These are phyloP conservation scores for Aeschynomene evenia DNA, from an alignment of 306 rosid species.

Conservation along the genomic window DNA sequence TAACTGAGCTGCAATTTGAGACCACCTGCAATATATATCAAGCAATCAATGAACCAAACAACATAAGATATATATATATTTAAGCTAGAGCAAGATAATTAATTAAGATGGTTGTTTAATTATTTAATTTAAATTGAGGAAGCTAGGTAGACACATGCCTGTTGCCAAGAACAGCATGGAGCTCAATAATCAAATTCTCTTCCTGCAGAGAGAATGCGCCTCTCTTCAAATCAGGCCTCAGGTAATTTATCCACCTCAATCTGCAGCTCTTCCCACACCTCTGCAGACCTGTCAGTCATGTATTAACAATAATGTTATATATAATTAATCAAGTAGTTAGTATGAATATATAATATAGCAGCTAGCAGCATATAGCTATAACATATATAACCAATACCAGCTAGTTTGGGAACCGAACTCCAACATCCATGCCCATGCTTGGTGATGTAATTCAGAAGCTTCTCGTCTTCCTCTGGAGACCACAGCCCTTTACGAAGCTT, in stretches of 20 bases:
- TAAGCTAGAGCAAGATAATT: neutral
- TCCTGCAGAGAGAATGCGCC: slow-evolving; percentile 91
- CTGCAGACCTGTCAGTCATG: slow-evolving; percentile 76
- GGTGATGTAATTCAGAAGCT: slow-evolving; percentile 82
- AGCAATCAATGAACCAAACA: neutral
- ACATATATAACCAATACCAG: slow-evolving; percentile 65
- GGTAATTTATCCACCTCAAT: slow-evolving; percentile 91
- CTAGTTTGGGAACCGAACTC: slow-evolving; percentile 95
- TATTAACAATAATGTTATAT: no score
- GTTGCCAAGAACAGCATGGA: slow-evolving; percentile 87
- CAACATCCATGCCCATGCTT: slow-evolving; percentile 97
- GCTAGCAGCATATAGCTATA: no score
- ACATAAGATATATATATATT: neutral
- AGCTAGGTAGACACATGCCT: slow-evolving; percentile 54
- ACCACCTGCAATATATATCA: slow-evolving; percentile 72
- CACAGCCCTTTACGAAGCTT: slow-evolving; percentile 96
- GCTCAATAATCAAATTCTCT: slow-evolving; percentile 78
- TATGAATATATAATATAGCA: no score
- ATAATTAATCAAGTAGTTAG: no score
- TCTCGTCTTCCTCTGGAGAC: slow-evolving; percentile 99
- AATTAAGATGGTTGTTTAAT: no score
- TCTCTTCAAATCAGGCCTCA: slow-evolving; percentile 94
- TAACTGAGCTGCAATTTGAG: slow-evolving; percentile 90
- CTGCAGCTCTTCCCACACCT: slow-evolving; percentile 98
- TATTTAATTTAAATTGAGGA: no score